Conservation (phyloP, 257 asterid species). For the Solanum paucissectum region DNA sequence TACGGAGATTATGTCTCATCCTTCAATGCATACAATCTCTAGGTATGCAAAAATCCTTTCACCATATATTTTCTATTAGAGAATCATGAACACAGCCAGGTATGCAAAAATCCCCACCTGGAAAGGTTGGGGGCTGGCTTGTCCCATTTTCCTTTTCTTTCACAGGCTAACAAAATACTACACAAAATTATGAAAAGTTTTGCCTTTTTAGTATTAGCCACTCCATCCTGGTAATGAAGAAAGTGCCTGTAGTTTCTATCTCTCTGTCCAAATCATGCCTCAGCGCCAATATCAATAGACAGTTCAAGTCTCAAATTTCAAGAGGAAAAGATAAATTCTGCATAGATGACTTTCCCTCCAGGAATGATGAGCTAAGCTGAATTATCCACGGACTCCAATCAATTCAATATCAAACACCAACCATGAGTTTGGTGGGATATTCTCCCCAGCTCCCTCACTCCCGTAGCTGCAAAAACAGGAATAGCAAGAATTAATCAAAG, state of each 20-base stretch:
- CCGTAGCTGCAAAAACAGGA: conserved; percentile 48
- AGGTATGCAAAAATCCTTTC: neutral
- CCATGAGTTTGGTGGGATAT: conserved; percentile 85
- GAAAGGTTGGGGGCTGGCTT: neutral
- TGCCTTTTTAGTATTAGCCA: neutral
- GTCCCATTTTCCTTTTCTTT: neutral
- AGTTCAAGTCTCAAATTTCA: neutral
- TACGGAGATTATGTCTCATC: neutral
- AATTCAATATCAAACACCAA: conserved; percentile 66
- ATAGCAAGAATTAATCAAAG: neutral
- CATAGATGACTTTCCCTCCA: neutral
- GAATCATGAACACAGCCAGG: neutral
- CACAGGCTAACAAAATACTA: neutral
- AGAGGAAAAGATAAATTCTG: neutral
- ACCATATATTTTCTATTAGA: neutral
- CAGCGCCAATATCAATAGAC: neutral
- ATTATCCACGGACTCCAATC: conserved; percentile 28
- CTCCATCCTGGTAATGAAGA: neutral
- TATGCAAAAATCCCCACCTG: neutral
- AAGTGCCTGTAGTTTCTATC: neutral
- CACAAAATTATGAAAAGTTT: neutral
- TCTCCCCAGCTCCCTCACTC: conserved; percentile 29
- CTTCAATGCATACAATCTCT: neutral
- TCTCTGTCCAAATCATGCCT: conserved; percentile 4
- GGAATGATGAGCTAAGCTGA: neutral